A percentile compares a stretch with the other conserved stretches of the same genome.
Evolutionary conservation across 2,329 filamentous ascomycete genomes (phyloP).

Genomic region (Fusarium beomiforme): DNA sequence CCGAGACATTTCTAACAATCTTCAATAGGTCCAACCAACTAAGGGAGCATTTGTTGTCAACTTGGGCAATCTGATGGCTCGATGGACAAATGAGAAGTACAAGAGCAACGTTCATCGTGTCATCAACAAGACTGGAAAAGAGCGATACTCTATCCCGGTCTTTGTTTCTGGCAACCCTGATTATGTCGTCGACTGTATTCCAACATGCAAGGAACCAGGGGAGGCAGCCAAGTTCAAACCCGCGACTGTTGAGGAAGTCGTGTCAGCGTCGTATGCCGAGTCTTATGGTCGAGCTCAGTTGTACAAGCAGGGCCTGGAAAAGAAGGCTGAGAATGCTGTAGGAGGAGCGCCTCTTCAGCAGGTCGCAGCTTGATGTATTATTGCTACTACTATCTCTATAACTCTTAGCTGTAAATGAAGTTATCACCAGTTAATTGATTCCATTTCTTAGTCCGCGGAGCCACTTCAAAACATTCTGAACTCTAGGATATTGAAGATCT

Average conservation of each 20-base stretch:
- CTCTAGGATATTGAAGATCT: background rate
- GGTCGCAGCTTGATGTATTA: background rate
- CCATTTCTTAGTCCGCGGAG: rapidly evolving
- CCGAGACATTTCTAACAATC: background rate
- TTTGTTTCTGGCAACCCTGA: slow-evolving; percentile 62
- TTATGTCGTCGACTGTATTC: background rate
- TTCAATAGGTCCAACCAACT: background rate
- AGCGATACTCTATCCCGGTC: slow-evolving; percentile 66
- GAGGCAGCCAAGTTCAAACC: slow-evolving; percentile 44
- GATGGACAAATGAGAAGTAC: slow-evolving; percentile 63
- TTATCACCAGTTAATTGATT: rapidly evolving
- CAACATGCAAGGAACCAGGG: background rate
- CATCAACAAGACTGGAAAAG: slow-evolving; percentile 59
- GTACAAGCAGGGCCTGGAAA: slow-evolving; percentile 45
- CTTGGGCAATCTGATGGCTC: slow-evolving; percentile 59
- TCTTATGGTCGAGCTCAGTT: slow-evolving; percentile 47
- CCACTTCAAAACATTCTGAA: rapidly evolving
- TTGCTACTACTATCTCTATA: background rate
- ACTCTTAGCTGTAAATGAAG: background rate
- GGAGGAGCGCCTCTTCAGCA: background rate
- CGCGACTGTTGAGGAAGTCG: slow-evolving; percentile 47
- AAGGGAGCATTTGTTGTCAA: slow-evolving; percentile 60
- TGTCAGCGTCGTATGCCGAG: slow-evolving; percentile 47
- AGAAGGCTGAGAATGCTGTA: background rate
- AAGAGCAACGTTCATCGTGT: slow-evolving; percentile 65